A percentile compares a stretch with the other conserved stretches of the same genome.
These are phyloP conservation scores for Hortiboletus campestris DNA, from an alignment of 768 basidiomycete species.

Conservation along the genomic window DNA sequence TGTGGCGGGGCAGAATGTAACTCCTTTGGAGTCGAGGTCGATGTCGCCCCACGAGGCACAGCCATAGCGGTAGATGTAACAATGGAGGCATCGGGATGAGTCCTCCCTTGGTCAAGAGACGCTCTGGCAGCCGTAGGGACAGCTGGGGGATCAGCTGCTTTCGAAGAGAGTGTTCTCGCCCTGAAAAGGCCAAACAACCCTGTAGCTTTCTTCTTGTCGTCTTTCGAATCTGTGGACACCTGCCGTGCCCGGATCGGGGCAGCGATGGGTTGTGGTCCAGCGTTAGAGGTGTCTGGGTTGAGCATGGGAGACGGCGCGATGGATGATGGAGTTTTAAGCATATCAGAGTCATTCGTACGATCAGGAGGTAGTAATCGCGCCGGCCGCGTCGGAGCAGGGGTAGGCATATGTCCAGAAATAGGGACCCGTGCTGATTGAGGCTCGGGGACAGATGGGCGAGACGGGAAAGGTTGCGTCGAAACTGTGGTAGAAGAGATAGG, in stretches of 20 bases:
- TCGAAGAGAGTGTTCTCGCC: conserved; percentile 32
- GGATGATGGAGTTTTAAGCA: conserved; percentile 65
- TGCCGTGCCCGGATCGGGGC: conserved; percentile 24
- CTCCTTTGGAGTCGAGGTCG: conserved; percentile 19
- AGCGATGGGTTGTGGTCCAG: conserved; percentile 5
- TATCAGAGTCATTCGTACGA: conserved; percentile 46
- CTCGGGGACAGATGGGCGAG: conserved; percentile 20
- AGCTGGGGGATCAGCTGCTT: conserved; percentile 24
- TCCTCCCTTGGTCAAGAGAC: conserved; percentile 22
- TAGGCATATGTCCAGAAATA: conserved; percentile 29
- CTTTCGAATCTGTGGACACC: conserved; percentile 32
- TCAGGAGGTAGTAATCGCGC: conserved; percentile 24
- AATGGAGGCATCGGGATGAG: conserved; percentile 6
- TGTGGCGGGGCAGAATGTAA: conserved; percentile 1
- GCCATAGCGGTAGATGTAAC: conserved; percentile 1
- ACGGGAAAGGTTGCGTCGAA: conserved; percentile 31
- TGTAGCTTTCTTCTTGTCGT: conserved; percentile 31
- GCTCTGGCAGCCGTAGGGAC: conserved; percentile 18
- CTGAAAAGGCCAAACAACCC: conserved; percentile 32
- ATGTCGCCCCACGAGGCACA: conserved; percentile 12
- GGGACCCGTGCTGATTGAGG: conserved; percentile 26
- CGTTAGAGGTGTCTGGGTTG: conserved; percentile 30
- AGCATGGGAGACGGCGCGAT: conserved; percentile 50
- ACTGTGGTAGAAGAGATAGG: conserved; percentile 24
- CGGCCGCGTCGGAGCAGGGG: conserved; percentile 31